These are phyloP conservation scores for Kodamaea neixiangensis DNA, from an alignment of 805 yeast genomes.

Conservation along the genomic window DNA sequence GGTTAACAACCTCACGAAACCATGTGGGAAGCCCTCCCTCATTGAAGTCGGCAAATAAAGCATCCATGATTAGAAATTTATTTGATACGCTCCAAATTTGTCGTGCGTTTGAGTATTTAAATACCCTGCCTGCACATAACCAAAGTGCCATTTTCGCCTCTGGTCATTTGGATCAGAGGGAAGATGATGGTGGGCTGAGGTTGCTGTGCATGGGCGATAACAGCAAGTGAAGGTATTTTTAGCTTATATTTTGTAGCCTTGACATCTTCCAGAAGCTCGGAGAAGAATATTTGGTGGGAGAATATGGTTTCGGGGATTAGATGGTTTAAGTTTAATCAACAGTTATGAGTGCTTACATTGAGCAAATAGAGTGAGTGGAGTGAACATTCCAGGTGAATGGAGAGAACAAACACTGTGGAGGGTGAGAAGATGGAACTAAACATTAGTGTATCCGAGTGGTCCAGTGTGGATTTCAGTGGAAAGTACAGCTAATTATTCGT, in stretches of 20 bases:
- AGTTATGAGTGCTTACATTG: background rate
- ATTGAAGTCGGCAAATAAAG: conserved; percentile 6
- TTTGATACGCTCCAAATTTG: background rate
- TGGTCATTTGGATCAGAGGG: background rate
- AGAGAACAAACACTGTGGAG: background rate
- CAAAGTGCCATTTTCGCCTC: background rate
- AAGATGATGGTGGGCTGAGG: background rate
- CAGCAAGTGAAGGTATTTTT: background rate
- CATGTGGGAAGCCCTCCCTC: conserved; percentile 30
- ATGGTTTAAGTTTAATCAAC: background rate
- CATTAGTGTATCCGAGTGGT: too few relatives aligned
- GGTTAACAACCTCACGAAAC: conserved; percentile 35
- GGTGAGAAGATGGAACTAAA: too few relatives aligned
- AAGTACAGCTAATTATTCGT: too few relatives aligned
- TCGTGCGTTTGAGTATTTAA: background rate
- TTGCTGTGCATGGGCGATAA: background rate
- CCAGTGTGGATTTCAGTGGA: too few relatives aligned
- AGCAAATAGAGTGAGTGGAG: background rate
- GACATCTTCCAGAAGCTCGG: background rate
- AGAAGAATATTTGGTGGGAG: background rate
- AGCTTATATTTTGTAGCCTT: background rate
- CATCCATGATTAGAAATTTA: conserved; percentile 10
- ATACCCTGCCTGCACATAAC: background rate
- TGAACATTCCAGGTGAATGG: background rate
- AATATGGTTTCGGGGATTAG: background rate